A percentile compares a stretch with the other conserved stretches of the same genome.
Evolutionary conservation across 768 basidiomycete species (phyloP).

Genomic region (Leccinum incarnatum): DNA sequence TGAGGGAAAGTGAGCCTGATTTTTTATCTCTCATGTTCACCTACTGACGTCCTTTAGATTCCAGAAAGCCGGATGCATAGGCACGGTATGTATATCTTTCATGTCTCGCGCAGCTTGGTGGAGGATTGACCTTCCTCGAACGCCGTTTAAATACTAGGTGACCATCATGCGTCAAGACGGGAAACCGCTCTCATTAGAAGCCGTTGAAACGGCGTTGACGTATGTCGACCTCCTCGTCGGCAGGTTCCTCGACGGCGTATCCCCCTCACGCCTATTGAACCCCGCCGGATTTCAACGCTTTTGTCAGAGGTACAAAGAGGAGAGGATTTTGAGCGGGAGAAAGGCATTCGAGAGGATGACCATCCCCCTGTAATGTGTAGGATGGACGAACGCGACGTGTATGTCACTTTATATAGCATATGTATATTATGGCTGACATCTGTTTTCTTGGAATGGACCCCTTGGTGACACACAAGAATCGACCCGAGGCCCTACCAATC

Average conservation of each 20-base stretch:
- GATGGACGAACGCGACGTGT: neutral
- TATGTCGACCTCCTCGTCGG: conserved; percentile 33
- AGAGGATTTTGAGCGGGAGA: conserved; percentile 10
- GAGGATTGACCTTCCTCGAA: neutral
- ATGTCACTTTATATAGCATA: neutral
- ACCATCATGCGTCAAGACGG: conserved; percentile 27
- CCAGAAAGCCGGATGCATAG: conserved; percentile 25
- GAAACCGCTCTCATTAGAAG: conserved; percentile 24
- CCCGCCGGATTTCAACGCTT: conserved; percentile 26
- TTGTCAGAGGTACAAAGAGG: conserved; percentile 23
- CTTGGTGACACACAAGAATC: neutral
- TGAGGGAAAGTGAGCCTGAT: conserved; percentile 15
- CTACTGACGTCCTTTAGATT: conserved; percentile 13
- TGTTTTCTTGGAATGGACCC: neutral
- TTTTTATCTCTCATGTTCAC: neutral
- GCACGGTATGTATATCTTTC: conserved; percentile 18
- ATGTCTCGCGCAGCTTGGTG: no score
- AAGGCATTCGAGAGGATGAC: conserved; percentile 14
- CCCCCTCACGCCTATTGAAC: conserved; percentile 13
- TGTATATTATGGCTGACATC: neutral
- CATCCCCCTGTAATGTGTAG: conserved; percentile 18
- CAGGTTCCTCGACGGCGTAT: conserved; percentile 25
- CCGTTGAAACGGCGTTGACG: conserved; percentile 30
- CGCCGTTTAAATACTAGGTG: conserved; percentile 11
- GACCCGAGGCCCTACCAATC: neutral